phyloP scores from a whole-genome alignment of 306 rosid species.

The Trifolium pratense region DNA sequence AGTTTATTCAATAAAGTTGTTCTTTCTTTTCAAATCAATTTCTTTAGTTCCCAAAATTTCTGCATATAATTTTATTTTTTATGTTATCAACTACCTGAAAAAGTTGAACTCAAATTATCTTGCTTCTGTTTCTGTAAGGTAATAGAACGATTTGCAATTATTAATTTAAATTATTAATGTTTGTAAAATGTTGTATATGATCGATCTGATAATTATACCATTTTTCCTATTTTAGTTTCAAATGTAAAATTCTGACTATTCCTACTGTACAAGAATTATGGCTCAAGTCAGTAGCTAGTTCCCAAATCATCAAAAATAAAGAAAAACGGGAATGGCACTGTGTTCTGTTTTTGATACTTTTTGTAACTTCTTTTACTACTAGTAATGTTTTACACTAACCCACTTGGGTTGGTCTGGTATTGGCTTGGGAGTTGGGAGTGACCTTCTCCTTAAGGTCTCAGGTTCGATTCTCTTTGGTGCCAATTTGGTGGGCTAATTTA shows the following conservation, averaged over 20 bases:
- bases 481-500: too few species aligned
- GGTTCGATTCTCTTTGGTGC: too few species aligned
- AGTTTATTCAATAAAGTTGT: neutral
- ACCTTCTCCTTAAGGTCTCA: too few species aligned
- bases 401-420: too few species aligned
- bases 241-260: neutral
- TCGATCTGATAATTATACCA: neutral
- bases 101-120: constrained; percentile 32
- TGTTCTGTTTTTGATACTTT: neutral
- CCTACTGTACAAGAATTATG: constrained; percentile 16
- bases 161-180: neutral
- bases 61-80: neutral
- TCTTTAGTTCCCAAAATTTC: neutral
- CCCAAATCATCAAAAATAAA: constrained; percentile 12
- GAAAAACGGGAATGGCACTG: neutral
- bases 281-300: constrained; percentile 8
- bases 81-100: neutral
- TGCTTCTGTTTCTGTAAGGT: constrained; percentile 1
- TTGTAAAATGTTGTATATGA: neutral
- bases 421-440: too few species aligned
- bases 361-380: neutral
- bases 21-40: constrained; percentile 4
- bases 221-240: constrained; percentile 8
- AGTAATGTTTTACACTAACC: too few species aligned
- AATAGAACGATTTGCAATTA: neutral